phyloP scores from a whole-genome alignment of 306 rosid species.

The Vicia villosa region DNA sequence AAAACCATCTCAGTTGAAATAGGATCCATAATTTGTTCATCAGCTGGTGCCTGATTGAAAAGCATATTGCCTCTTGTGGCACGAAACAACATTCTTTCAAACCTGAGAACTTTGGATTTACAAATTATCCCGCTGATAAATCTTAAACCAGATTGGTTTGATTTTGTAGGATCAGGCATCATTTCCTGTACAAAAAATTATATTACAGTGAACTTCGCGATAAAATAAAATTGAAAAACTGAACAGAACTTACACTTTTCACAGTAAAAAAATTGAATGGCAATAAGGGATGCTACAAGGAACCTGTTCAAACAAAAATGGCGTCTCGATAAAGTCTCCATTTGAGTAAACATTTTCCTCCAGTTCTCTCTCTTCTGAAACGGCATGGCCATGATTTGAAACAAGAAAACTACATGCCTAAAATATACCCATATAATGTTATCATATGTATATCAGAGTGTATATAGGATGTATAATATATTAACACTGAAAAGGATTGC shows the following conservation, averaged over 20 bases:
- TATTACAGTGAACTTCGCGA: slow-evolving; percentile 10
- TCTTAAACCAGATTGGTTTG: slow-evolving; percentile 86
- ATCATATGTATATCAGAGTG: slow-evolving; percentile 30
- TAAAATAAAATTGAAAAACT: slow-evolving; percentile 35
- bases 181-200: slow-evolving; percentile 60
- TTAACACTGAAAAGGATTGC: slow-evolving; percentile 12
- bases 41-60: slow-evolving; percentile 88
- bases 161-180: slow-evolving; percentile 64
- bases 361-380: slow-evolving; percentile 76
- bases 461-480: slow-evolving; percentile 18
- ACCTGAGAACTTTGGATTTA: slow-evolving; percentile 77
- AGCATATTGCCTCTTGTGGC: slow-evolving; percentile 99
- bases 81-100: slow-evolving; percentile 98
- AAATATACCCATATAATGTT: slow-evolving; percentile 35
- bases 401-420: slow-evolving; percentile 90
- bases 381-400: slow-evolving; percentile 60
- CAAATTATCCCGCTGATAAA: slow-evolving; percentile 93
- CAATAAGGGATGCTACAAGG: slow-evolving; percentile 23
- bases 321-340: slow-evolving; percentile 59
- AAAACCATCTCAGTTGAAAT: slow-evolving; percentile 85
- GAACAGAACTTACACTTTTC: slow-evolving; percentile 4
- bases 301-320: slow-evolving; percentile 89
- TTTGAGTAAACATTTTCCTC: slow-evolving; percentile 73
- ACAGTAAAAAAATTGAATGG: slow-evolving; percentile 1
- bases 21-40: slow-evolving; percentile 89